Conservation (phyloP, 176 grass and related monocot species). For the Raddia guianensis region DNA sequence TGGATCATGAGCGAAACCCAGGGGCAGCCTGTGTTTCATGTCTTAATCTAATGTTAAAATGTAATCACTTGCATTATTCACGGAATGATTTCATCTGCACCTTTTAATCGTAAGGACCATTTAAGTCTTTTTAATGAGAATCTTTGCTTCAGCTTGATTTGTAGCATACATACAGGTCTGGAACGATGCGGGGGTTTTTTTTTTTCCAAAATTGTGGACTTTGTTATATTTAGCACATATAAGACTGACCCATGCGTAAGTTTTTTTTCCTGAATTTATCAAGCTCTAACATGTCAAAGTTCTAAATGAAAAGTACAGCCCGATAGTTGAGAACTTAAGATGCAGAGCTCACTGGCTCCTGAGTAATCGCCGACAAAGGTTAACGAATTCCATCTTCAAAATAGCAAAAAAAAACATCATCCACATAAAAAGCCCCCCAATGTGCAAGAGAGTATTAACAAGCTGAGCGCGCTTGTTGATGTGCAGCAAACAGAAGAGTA, state of each 20-base stretch:
- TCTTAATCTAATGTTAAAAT: not conserved
- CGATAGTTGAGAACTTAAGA: not conserved
- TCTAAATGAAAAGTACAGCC: not conserved
- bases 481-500: not conserved
- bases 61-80: not conserved
- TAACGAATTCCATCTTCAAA: not conserved
- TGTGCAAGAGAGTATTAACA: not conserved
- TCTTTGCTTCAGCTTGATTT: no score
- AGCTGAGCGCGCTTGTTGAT: not conserved
- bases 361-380: not conserved
- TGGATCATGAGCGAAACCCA: not conserved
- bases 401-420: conserved; percentile 12
- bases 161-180: no score
- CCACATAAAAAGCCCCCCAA: not conserved
- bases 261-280: not conserved
- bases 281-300: conserved; percentile 8
- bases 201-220: no score
- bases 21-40: not conserved
- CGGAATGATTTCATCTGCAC: not conserved
- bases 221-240: not conserved
- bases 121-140: no score
- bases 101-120: not conserved
- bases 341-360: not conserved
- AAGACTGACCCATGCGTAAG: not conserved
- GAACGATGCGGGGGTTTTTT: no score